A percentile compares a stretch with the other conserved stretches of the same genome.
phyloP scores from a whole-genome alignment of 73 alveolate species.

The Diophrys appendiculata region DNA sequence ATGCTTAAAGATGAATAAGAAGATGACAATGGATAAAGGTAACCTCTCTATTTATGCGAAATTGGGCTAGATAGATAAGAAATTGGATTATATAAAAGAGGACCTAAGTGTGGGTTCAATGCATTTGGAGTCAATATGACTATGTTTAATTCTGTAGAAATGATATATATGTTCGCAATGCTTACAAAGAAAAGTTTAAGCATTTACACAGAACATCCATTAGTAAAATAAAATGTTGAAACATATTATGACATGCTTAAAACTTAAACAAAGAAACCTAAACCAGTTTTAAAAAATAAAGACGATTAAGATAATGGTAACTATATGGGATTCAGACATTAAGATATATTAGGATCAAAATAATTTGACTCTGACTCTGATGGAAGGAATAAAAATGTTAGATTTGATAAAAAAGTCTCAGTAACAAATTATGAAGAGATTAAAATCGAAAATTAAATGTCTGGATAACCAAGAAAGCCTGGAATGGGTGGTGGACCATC shows the following conservation, averaged over 20 bases:
- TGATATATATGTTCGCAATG: not conserved
- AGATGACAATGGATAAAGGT: not conserved
- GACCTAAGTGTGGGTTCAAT: not conserved
- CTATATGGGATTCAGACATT: not conserved
- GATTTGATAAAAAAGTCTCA: not conserved
- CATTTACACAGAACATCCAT: not conserved
- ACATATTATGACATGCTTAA: not conserved
- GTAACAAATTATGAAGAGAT: not conserved
- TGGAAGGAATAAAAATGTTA: not conserved
- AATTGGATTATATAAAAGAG: not conserved
- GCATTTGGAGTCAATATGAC: not conserved
- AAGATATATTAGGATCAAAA: not conserved
- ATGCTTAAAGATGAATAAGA: not conserved
- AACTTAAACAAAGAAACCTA: not conserved
- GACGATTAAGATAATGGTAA: not conserved
- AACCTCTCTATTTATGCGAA: not conserved
- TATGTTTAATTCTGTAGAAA: not conserved
- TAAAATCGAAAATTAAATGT: no score
- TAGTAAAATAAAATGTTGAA: not conserved
- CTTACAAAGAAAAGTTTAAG: not conserved
- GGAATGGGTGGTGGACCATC: slow-evolving; percentile 3
- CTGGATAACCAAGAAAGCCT: not conserved
- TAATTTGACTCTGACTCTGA: not conserved
- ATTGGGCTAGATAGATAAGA: not conserved
- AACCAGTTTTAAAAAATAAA: not conserved